Conservation (phyloP, 2,329 filamentous ascomycete genomes). For the Rutstroemia sp. region DNA sequence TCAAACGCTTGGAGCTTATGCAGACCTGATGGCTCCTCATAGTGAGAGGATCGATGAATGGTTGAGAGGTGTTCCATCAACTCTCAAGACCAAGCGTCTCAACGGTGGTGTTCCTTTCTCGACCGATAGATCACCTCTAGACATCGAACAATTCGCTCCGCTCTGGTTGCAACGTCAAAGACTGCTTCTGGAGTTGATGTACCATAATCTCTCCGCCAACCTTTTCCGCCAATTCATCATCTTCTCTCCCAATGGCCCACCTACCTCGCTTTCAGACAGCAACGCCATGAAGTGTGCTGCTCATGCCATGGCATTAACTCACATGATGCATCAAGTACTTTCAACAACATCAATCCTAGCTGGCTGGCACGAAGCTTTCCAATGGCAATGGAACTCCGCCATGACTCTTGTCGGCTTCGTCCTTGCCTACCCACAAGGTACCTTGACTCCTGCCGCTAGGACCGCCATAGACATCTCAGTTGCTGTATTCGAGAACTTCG, state of each 20-base stretch:
- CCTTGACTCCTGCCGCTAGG: conserved; percentile 26
- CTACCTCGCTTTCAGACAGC: conserved; percentile 22
- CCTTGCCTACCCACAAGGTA: conserved; percentile 31
- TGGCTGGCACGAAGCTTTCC: conserved; percentile 35
- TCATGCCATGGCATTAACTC: conserved; percentile 33
- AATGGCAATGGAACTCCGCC: conserved; percentile 38
- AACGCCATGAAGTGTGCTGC: conserved; percentile 27
- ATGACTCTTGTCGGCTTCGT: conserved; percentile 36
- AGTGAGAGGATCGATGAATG: conserved; percentile 28
- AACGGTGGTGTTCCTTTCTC: conserved; percentile 31
- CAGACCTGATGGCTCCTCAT: conserved; percentile 22
- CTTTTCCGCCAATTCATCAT: conserved; percentile 36
- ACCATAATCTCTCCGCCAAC: conserved; percentile 34
- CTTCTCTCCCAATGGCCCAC: conserved; percentile 23
- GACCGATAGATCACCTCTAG: conserved; percentile 30
- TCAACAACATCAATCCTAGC: conserved; percentile 28
- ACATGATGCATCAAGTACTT: conserved; percentile 33
- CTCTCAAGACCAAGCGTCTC: conserved; percentile 32
- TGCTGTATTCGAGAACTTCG: conserved; percentile 32
- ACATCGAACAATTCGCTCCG: conserved; percentile 32
- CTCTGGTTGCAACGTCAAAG: conserved; percentile 38
- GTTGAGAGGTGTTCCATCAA: conserved; percentile 31
- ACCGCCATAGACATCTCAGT: conserved; percentile 31
- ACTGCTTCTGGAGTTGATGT: conserved; percentile 36
- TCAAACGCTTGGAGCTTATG: conserved; percentile 25